These are phyloP conservation scores for Phytophthora crassamura DNA, from an alignment of 352 stramenopile genomes.

Conservation along the genomic window DNA sequence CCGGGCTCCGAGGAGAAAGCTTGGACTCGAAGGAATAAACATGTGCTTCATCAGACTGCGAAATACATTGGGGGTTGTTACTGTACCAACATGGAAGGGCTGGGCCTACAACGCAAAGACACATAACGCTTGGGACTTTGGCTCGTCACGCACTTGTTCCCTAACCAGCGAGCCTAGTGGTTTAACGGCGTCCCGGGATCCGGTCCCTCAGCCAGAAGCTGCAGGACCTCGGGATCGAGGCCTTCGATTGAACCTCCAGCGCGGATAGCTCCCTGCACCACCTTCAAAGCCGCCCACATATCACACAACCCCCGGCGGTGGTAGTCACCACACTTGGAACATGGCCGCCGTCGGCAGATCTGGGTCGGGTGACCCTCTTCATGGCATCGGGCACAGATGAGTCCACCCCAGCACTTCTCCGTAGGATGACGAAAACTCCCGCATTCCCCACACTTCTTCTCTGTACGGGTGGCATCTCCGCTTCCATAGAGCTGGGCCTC, in stretches of 20 bases:
- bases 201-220: not conserved
- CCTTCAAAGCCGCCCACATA: not conserved
- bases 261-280: not conserved
- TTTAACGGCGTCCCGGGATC: conserved; percentile 15
- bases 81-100: not conserved
- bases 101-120: conserved; percentile 20
- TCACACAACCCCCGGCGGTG: conserved; percentile 6
- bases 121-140: not conserved
- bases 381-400: too few relatives aligned
- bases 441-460: not conserved
- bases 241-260: not conserved
- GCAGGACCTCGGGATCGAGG: not conserved
- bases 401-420: not conserved
- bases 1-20: not conserved
- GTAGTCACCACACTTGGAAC: conserved; percentile 5
- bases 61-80: not conserved
- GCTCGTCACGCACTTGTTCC: conserved; percentile 23
- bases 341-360: too few relatives aligned
- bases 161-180: conserved; percentile 12
- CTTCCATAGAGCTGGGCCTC: not conserved
- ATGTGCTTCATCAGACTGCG: conserved; percentile 3
- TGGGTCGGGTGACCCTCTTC: conserved; percentile 9
- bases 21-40: not conserved
- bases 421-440: not conserved
- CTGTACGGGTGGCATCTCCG: not conserved